Evolutionary conservation across 805 yeast species (phyloP).

Genomic region (Candida glaebosa): DNA sequence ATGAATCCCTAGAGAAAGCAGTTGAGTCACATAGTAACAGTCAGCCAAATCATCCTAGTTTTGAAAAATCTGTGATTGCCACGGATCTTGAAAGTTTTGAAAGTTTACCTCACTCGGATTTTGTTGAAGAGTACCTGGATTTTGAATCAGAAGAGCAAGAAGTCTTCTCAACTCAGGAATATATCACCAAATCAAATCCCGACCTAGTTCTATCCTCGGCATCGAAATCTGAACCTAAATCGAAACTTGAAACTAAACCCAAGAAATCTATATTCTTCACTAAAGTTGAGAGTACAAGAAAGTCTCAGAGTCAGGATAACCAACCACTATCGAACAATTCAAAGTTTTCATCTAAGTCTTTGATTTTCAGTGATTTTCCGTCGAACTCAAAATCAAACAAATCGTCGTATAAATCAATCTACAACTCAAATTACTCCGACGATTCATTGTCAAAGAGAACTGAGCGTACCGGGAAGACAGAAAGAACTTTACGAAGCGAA

Average conservation of each 20-base stretch:
- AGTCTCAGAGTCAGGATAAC: neutral
- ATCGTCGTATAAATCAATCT: neutral
- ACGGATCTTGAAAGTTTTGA: neutral
- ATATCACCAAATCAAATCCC: neutral
- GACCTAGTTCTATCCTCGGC: no score
- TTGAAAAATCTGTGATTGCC: neutral
- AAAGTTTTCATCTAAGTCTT: neutral
- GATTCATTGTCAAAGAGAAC: neutral
- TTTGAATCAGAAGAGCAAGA: neutral
- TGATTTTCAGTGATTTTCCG: neutral
- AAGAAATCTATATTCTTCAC: neutral
- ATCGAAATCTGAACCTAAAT: neutral
- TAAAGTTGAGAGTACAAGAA: neutral
- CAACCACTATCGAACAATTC: neutral
- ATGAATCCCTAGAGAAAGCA: neutral
- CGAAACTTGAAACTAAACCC: neutral
- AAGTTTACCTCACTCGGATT: slow-evolving; percentile 1
- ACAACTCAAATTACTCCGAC: neutral
- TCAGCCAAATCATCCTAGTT: slow-evolving; percentile 3
- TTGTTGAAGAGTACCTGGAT: slow-evolving; percentile 3
- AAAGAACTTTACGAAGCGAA: neutral
- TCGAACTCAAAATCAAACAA: neutral
- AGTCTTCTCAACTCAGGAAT: neutral
- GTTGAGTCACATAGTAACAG: neutral
- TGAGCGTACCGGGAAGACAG: neutral